These are phyloP conservation scores for Diplocarpon rosae DNA, from an alignment of 2,329 filamentous ascomycete species.

Conservation along the genomic window DNA sequence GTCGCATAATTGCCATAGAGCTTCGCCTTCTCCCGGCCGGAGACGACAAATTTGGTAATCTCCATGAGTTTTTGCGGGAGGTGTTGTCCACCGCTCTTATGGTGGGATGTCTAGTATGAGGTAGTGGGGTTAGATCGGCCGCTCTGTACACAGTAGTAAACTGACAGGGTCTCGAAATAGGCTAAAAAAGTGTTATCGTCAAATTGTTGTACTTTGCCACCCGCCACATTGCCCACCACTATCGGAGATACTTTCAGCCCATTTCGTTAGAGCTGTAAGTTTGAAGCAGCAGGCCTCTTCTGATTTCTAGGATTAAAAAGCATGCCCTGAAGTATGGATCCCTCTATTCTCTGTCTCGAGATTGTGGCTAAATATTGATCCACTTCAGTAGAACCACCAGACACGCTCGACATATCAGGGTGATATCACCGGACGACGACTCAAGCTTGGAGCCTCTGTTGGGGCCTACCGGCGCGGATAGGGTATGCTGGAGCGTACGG, in stretches of 20 bases:
- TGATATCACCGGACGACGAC: slow-evolving; percentile 1
- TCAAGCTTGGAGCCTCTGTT: slow-evolving; percentile 1
- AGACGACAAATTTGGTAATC: slow-evolving; percentile 70
- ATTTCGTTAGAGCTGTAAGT: not conserved
- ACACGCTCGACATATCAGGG: slow-evolving; percentile 1
- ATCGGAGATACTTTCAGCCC: not conserved
- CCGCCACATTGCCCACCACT: too few species aligned
- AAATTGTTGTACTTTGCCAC: not conserved
- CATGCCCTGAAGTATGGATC: slow-evolving; percentile 17
- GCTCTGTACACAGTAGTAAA: too few species aligned
- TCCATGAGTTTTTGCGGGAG: slow-evolving; percentile 13
- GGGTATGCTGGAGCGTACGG: slow-evolving; percentile 49
- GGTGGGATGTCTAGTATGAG: not conserved
- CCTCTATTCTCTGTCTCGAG: not conserved
- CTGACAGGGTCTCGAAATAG: not conserved
- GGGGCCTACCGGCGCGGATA: slow-evolving; percentile 12
- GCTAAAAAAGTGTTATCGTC: slow-evolving; percentile 8
- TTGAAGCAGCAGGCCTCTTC: too few species aligned
- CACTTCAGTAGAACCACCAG: not conserved
- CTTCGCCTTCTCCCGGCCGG: slow-evolving; percentile 70
- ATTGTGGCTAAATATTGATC: not conserved
- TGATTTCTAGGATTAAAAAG: slow-evolving; percentile 5
- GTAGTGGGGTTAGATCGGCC: slow-evolving; percentile 8
- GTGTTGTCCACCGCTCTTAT: not conserved
- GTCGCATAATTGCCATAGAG: slow-evolving; percentile 80